These are phyloP conservation scores for Aspergillaceae sp. DNA, from an alignment of 2,329 filamentous ascomycete species.

Conservation along the genomic window DNA sequence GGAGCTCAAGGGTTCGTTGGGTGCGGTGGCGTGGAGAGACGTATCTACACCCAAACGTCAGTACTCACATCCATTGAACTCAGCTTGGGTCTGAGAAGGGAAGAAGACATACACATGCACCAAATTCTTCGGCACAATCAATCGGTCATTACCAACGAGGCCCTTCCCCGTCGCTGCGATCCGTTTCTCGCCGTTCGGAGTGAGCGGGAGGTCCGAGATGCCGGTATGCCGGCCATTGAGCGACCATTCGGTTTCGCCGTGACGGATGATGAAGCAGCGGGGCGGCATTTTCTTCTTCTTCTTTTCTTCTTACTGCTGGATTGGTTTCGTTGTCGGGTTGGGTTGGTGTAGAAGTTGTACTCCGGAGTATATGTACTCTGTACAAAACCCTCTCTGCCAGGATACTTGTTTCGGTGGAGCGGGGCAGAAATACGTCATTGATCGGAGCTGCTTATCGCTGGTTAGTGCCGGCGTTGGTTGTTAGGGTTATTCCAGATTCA, in stretches of 20 bases:
- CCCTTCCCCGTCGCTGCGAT: slow-evolving; percentile 70
- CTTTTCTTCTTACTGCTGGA: no score
- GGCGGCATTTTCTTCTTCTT: slow-evolving; percentile 44
- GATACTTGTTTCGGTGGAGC: background rate
- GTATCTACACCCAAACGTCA: slow-evolving; percentile 44
- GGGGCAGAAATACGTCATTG: no score
- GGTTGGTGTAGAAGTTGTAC: background rate
- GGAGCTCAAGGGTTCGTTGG: slow-evolving; percentile 80
- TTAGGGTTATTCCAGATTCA: no score
- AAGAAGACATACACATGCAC: slow-evolving; percentile 62
- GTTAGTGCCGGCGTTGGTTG: no score
- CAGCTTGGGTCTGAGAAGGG: background rate
- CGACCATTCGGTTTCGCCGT: slow-evolving; percentile 95
- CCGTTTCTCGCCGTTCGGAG: slow-evolving; percentile 68
- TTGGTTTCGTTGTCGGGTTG: background rate
- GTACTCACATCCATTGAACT: background rate
- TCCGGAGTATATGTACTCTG: background rate
- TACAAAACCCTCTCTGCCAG: background rate
- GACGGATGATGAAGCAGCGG: slow-evolving; percentile 72
- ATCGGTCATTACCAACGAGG: slow-evolving; percentile 70
- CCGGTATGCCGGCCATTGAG: slow-evolving; percentile 79
- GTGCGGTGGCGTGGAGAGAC: slow-evolving; percentile 80
- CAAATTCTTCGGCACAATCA: slow-evolving; percentile 75
- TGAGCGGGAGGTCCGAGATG: slow-evolving; percentile 76
- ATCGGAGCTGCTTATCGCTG: no score